Percentiles rank a stretch among this genome's conserved stretches.
Conservation (phyloP, 2,329 filamentous ascomycete species). For the Aspergillus phoenicis region DNA sequence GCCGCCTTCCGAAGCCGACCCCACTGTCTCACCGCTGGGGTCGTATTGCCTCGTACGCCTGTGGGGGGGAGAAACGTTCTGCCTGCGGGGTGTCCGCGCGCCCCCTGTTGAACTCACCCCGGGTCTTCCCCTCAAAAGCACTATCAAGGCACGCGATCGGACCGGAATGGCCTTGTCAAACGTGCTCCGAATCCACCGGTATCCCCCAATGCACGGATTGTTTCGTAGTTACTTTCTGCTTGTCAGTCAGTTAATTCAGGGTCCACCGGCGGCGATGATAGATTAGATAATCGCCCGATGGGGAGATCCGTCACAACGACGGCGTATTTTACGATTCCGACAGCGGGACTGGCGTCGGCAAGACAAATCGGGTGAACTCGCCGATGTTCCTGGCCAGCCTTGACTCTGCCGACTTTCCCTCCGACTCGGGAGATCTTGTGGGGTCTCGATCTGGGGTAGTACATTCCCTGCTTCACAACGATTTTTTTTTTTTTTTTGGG, state of each 20-base stretch:
- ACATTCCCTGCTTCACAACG: neutral
- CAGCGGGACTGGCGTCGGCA: conserved; percentile 12
- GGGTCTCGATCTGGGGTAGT: conserved; percentile 5
- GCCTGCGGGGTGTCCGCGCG: conserved; percentile 5
- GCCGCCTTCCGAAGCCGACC: conserved; percentile 29
- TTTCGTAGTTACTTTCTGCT: too few species aligned
- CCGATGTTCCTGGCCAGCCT: neutral
- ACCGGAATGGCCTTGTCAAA: neutral
- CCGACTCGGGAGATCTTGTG: neutral
- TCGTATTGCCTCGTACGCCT: conserved; percentile 6
- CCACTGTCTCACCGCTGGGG: conserved; percentile 6
- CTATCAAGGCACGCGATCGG: neutral
- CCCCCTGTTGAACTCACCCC: neutral
- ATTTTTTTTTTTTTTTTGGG: too few species aligned
- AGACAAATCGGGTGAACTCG: conserved; percentile 8
- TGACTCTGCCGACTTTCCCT: neutral
- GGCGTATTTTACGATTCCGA: conserved; percentile 15
- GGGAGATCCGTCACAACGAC: neutral
- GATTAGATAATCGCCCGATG: neutral
- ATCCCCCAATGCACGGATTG: neutral
- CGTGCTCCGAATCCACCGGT: neutral
- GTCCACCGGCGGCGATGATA: neutral
- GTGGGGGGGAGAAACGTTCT: conserved; percentile 6
- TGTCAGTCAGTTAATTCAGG: neutral
- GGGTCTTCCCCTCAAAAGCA: neutral